These are phyloP conservation scores for Yamadazyma pseudoaaseri DNA, from an alignment of 1,139 yeast species.

Conservation along the genomic window DNA sequence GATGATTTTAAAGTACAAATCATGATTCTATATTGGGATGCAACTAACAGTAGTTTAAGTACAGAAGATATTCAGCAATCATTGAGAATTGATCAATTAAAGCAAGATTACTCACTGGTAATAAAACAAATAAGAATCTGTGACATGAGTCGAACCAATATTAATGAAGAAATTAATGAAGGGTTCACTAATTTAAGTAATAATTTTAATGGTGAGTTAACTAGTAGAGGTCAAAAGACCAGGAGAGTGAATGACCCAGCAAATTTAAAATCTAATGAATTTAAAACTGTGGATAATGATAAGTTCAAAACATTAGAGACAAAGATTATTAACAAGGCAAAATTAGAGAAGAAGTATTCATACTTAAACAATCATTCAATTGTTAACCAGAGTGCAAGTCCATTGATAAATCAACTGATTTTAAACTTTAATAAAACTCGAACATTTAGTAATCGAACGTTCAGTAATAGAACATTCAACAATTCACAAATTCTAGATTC, in stretches of 20 bases:
- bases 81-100: slow-evolving; percentile 16
- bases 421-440: slow-evolving; percentile 2
- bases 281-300: slow-evolving; percentile 7
- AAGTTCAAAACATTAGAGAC: slow-evolving; percentile 25
- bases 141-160: slow-evolving; percentile 33
- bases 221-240: slow-evolving; percentile 27
- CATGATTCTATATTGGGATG: slow-evolving; percentile 41
- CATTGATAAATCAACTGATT: slow-evolving; percentile 7
- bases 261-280: background rate
- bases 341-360: slow-evolving; percentile 27
- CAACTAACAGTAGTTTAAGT: slow-evolving; percentile 18
- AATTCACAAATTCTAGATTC: slow-evolving; percentile 11
- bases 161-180: slow-evolving; percentile 25
- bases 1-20: slow-evolving; percentile 37
- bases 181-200: slow-evolving; percentile 25
- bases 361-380: slow-evolving; percentile 36
- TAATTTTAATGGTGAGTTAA: slow-evolving; percentile 29
- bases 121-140: slow-evolving; percentile 26
- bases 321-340: slow-evolving; percentile 29
- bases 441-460: background rate
- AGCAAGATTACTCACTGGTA: slow-evolving; percentile 5
- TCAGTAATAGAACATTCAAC: slow-evolving; percentile 3
- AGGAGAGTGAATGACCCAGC: background rate
- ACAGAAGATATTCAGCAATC: slow-evolving; percentile 17
- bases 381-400: slow-evolving; percentile 10